phyloP scores from a whole-genome alignment of 371 early-diverging fungal species.

The Mucor circinelloides region DNA sequence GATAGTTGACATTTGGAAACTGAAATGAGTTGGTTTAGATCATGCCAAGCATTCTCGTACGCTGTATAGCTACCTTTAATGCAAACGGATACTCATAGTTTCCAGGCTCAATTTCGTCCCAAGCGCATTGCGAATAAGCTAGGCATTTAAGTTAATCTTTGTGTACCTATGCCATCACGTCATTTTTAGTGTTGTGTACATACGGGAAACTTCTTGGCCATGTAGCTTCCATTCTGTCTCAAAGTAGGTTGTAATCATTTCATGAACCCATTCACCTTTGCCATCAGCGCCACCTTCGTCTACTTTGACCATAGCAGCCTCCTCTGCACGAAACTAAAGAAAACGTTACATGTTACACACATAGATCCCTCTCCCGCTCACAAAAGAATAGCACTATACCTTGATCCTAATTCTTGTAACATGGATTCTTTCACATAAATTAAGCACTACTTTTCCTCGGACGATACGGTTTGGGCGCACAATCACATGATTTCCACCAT shows the following conservation, averaged over 20 bases:
- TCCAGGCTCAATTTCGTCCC: constrained; percentile 54
- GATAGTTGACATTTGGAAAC: constrained; percentile 51
- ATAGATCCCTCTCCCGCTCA: neutral
- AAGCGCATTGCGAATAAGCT: constrained; percentile 49
- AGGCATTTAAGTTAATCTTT: neutral
- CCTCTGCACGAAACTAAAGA: constrained; percentile 52
- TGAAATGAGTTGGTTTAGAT: neutral
- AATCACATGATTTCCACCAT: constrained; percentile 52
- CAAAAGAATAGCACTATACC: constrained; percentile 20
- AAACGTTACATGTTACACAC: neutral
- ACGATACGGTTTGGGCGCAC: constrained; percentile 49
- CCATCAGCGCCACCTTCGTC: constrained; percentile 42
- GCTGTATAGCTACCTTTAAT: constrained; percentile 40
- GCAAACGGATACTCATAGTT: constrained; percentile 55
- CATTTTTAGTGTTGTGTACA: neutral
- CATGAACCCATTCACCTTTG: constrained; percentile 48
- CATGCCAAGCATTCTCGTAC: neutral
- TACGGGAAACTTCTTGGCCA: constrained; percentile 49
- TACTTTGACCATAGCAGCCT: constrained; percentile 48
- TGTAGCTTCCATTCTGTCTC: constrained; percentile 49
- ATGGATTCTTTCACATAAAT: constrained; percentile 34
- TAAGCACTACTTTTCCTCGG: constrained; percentile 44
- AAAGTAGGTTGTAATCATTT: constrained; percentile 49
- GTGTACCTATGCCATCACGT: neutral
- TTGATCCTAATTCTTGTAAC: constrained; percentile 46